These are phyloP conservation scores for Cladochytrium replicatum DNA, from an alignment of 192 early-diverging fungal genomes.

Conservation along the genomic window DNA sequence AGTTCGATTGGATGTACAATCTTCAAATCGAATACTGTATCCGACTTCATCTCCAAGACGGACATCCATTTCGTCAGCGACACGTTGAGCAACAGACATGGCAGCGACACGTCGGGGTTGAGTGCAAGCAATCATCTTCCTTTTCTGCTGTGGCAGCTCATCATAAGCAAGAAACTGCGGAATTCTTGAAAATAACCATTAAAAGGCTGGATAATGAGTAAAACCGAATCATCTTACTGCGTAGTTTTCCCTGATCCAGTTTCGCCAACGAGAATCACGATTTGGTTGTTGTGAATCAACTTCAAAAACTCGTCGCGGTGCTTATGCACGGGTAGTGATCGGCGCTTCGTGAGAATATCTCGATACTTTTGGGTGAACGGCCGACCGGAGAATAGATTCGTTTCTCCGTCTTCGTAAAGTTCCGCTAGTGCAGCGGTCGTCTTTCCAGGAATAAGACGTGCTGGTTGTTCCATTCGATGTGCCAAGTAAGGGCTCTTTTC, in stretches of 20 bases:
- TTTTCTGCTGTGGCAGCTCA: conserved; percentile 73
- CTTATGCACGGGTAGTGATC: conserved; percentile 86
- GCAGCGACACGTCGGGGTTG: conserved; percentile 98
- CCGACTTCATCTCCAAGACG: conserved; percentile 89
- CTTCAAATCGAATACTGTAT: conserved; percentile 98
- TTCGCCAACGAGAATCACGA: conserved; percentile 91
- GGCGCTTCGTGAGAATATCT: conserved; percentile 74
- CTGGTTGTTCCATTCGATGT: no score
- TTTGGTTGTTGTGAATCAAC: conserved; percentile 87
- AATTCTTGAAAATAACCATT: conserved; percentile 70
- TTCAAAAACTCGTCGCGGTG: conserved; percentile 87
- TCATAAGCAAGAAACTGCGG: conserved; percentile 93
- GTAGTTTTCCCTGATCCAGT: conserved; percentile 98
- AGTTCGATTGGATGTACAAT: conserved; percentile 75
- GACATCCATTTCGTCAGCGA: conserved; percentile 94
- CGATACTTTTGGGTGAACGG: conserved; percentile 77
- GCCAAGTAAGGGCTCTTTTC: no score
- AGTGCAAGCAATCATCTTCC: conserved; percentile 93
- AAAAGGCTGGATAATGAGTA: not conserved
- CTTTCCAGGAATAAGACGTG: conserved; percentile 57
- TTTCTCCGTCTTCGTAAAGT: conserved; percentile 56
- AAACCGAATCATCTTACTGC: conserved; percentile 53
- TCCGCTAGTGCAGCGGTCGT: conserved; percentile 85
- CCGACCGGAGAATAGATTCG: conserved; percentile 73
- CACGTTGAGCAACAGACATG: conserved; percentile 98